Evolutionary conservation across 2,329 filamentous ascomycete genomes (phyloP), one percentile per base, ranked within the genome.

Genomic region (Chalara sp.): DNA sequence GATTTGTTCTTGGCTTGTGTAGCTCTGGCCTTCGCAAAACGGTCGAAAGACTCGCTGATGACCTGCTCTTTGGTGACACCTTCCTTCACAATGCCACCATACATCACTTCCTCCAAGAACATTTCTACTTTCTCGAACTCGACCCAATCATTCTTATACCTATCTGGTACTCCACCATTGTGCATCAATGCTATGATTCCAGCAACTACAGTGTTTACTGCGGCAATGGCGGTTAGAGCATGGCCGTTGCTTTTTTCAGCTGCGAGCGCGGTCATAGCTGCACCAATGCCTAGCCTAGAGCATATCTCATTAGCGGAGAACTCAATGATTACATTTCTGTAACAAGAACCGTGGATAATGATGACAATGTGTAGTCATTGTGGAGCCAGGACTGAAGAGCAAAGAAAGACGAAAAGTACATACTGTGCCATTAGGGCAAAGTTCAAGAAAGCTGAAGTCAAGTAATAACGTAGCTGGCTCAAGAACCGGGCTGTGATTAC

Each of bases 111-210:
- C n/a, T 37, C 35, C 35, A 37, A 10, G n/a, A 37, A 53, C n/a
- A 39, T 44, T 31, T 55, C 50, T 28, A 55, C 53, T 21, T 51
- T 49, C 32, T 55, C 53, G 47, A 47, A 55, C 45, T 55, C 53
- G 11, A 53, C 35, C 47, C 44, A 50, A 49, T 55, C 51, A 45
- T 55, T 53, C 29, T 51, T 46, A 33, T 48, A 55, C 11, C 53
- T 8, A 44, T 53, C 51, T 12, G 53, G 53, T 6, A 53, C 37
- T n/a, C 53, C 53, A 30, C 45, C 48, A 33, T 53, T 53, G 39
- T 55, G 50, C 44, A 53, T 41, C 32, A 55, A 42, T 4, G 53
- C 53, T 28, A 55, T n/a, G 6, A 55, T 28, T 7, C 53, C 53
- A 1, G 53, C 53, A 35, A 46, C 39, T 3, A 55, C 50, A n/a